Evolutionary conservation across 163 green algal genomes (phyloP), one percentile per base, ranked within the genome.

Genomic region (Chlamydomonas reinhardtii): DNA sequence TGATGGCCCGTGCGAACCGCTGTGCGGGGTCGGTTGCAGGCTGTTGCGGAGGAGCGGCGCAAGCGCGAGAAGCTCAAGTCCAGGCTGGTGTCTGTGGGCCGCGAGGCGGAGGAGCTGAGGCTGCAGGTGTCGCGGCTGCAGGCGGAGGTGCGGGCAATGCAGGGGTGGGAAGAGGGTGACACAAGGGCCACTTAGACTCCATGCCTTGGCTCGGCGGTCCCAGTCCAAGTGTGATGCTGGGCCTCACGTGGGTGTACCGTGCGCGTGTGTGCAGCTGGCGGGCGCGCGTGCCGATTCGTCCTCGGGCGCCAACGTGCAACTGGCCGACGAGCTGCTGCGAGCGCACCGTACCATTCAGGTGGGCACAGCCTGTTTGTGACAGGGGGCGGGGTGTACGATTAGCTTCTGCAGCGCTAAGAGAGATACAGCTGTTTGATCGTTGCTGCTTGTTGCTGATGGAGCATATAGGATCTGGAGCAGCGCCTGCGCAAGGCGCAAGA

Each of bases 301-400:
- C 48, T 56, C 48, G 48, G 48, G 48, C 48, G 32, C 31, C 48
- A 71, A 72, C 12, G 32, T 72, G 52, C 69, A 86, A 70, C 70
- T 86, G 80, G 69, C 80, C 2, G 80, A 86, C 16, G 80, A 79
- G 70, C 80, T 86, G 32, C 54, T 86, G 56, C 25, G 35, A 34
- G 80, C 80, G 20, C 80, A 86, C 54, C 80, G 80, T 56, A 70
- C 20, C 9, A 79, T 79, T 1, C 70, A 86, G 80, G 80, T 86
- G 69, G 14, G 66, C 14, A 19, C 48, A 17, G 48, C 6, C 39
- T 48, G 39, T 5, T 5, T 8, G 5, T 5, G 39, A 8, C 39
- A 14, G 39, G 39, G 39, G 8, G 39, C 39, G 39, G 5, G 39
- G 39, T 5, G 39, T 5, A 5, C 5, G 39, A 48, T 5, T 8